Evolutionary conservation across 2,329 filamentous ascomycete species (phyloP), one percentile per base, ranked within the genome.

Genomic region (Talaromyces atroroseus): DNA sequence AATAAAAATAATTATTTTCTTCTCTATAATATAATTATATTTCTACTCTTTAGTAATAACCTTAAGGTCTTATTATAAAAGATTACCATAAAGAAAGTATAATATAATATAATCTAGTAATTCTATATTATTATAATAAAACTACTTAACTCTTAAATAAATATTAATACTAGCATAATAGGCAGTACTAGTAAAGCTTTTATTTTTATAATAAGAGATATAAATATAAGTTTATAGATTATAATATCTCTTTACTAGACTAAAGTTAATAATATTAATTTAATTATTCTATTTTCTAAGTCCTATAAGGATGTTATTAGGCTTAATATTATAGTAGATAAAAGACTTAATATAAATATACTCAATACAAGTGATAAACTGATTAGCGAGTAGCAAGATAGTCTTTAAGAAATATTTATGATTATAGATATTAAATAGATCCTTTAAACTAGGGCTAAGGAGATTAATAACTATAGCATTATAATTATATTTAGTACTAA

Each of bases 391-490:
- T 24, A 99, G 85, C 45, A 99, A 83, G 24, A 97, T 94, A 1
- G 94, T 99, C 87, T 99, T 99, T 65, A 99, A 80, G 12, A 92
- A 96, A 81, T 97, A 99, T 76, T 97, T 97, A 76, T 94, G 89
- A 85, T 97, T 97, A 85, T 94, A 99, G 77, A 97, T 97, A 84
- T 99, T 97, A 89, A 99, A 99, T 34, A 99, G 83, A 72, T 99
- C 94, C 78, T 99, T 94, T 75, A 99, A 79, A 69, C 88, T 94
- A 64, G 94, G 94, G 40, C 94, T 94, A 58, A 99, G 88, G 26
- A 99, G 86, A 71, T 99, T 94, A 63, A 97, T 85, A 52, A 99
- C 94, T 92, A 99, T 97, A 74, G 94, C 94, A 77, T 99, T 97
- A 85, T 99, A 97, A 80, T 97, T 94, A 77, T 92, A 97, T 78